Evolutionary conservation across 2,329 filamentous ascomycete genomes (phyloP), one percentile per base, ranked within the genome.

Genomic region (Fusarium denticulatum): DNA sequence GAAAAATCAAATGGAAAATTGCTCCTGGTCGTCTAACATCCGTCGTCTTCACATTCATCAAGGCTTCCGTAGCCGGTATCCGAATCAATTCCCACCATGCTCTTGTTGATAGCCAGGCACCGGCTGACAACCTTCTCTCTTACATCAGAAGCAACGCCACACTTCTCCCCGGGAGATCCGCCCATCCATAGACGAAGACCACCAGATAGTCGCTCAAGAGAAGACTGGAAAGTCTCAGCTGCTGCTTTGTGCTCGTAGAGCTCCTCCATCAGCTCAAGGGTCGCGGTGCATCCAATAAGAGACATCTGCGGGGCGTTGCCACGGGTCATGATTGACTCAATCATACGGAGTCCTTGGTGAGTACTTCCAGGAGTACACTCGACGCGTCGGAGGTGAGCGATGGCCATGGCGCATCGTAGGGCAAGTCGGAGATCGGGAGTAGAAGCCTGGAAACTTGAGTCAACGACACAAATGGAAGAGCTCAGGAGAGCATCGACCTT

Each of bases 131-230:
- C 85, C 70, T 83, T 83, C 63, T 85, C 84, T 64, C 88, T 86
- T n/a, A 89, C 80, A 20, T 85, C 83, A 5, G 83, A 82, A 24
- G 84, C 82, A n/a, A 92, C 81, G 5, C 86, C 88, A 56, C 85
- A 85, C 62, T 84, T 85, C 53, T 86, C 86, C 26, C 88, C 88
- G 7, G 85, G 81, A 5, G 82, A 77, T 12, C 87, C 85, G 22
- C 89, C 89, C 56, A 90, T 87, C 90, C 90, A 92, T 43, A 90
- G 86, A 32, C 90, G 85, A 53, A 92, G 81, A 22, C 82, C 85
- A 10, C 87, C 89, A 1, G 89, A 88, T 20, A 92, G 81, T 37
- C 84, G 84, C 79, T 92, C 90, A 10, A 92, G 81, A 3, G 86
- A 82, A 4, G 80, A 73, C 6, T 85, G 81, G 72, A 86, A 89